A percentile compares a stretch with the other conserved stretches of the same genome.
These are phyloP conservation scores for Cylindrotheca closterium DNA, from an alignment of 108 stramenopile genomes.

Conservation along the genomic window DNA sequence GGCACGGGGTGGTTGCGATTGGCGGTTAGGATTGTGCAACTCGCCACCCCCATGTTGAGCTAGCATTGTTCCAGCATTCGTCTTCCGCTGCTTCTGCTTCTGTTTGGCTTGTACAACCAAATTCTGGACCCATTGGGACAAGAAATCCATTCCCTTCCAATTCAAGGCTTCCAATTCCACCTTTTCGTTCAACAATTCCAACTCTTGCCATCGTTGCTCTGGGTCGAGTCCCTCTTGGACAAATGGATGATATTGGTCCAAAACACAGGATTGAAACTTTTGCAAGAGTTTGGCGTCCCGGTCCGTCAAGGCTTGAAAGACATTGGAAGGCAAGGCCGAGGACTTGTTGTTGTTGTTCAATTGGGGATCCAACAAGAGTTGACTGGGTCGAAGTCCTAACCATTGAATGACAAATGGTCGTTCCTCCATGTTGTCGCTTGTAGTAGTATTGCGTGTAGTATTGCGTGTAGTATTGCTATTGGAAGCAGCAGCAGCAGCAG, in stretches of 20 bases:
- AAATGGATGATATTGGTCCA: slow-evolving; percentile 17
- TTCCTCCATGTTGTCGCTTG: neutral
- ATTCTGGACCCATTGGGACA: slow-evolving; percentile 30
- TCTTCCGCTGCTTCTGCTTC: too few species aligned
- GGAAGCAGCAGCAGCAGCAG: neutral
- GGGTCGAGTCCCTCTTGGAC: slow-evolving; percentile 11
- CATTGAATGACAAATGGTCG: slow-evolving; percentile 36
- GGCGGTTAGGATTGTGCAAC: too few species aligned
- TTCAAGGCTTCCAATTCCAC: slow-evolving; percentile 82
- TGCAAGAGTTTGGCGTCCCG: slow-evolving; percentile 58
- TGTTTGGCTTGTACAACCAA: too few species aligned
- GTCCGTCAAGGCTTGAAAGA: slow-evolving; percentile 68
- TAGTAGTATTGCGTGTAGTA: neutral
- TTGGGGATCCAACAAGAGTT: too few species aligned
- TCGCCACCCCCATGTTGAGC: too few species aligned
- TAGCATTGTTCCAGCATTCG: too few species aligned
- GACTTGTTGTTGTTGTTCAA: too few species aligned
- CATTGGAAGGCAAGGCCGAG: slow-evolving; percentile 67
- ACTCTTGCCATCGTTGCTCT: slow-evolving; percentile 34
- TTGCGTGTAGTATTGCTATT: neutral
- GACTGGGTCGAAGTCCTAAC: slow-evolving; percentile 75
- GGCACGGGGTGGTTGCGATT: too few species aligned
- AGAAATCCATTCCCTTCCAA: slow-evolving; percentile 63
- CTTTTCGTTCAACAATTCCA: slow-evolving; percentile 59
- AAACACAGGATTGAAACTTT: slow-evolving; percentile 34